These are phyloP conservation scores for Pythium pectinolyticum DNA, from an alignment of 352 stramenopile species.

Conservation along the genomic window DNA sequence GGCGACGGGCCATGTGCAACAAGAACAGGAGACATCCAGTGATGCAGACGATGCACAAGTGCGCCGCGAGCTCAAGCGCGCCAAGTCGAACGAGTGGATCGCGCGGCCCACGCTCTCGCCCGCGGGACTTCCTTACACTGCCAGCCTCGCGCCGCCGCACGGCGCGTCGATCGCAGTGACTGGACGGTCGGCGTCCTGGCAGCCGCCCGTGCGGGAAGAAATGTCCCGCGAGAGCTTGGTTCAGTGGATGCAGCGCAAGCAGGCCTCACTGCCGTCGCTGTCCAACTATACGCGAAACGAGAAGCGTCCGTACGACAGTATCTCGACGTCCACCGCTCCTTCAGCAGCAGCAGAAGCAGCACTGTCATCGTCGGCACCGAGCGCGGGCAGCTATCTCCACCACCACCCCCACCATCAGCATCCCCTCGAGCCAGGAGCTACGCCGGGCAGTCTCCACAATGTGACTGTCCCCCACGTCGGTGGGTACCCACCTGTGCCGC, in stretches of 20 bases:
- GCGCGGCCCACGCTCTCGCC: constrained; percentile 17
- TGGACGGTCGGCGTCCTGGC: constrained; percentile 22
- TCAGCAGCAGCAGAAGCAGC: background rate
- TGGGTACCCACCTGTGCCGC: too few species aligned
- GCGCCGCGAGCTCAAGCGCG: constrained; percentile 22
- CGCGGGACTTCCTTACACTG: constrained; percentile 6
- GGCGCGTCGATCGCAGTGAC: constrained; percentile 4
- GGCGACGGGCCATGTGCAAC: background rate
- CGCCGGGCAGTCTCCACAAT: background rate
- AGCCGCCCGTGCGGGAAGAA: constrained; percentile 12
- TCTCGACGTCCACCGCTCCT: constrained; percentile 7
- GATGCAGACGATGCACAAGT: constrained; percentile 9
- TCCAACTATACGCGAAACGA: constrained; percentile 20
- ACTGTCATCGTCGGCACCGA: background rate
- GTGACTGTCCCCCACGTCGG: too few species aligned
- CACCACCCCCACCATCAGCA: too few species aligned
- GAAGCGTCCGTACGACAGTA: constrained; percentile 24
- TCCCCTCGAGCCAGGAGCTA: background rate
- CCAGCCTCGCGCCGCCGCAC: too few species aligned
- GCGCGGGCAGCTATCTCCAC: background rate
- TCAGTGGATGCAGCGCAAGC: constrained; percentile 26
- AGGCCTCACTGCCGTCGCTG: constrained; percentile 20
- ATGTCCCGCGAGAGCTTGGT: constrained; percentile 12
- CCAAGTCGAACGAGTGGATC: constrained; percentile 28
- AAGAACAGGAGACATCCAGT: background rate